phyloP scores from a whole-genome alignment of 352 stramenopile species.

The Proteromonas lacertae region DNA sequence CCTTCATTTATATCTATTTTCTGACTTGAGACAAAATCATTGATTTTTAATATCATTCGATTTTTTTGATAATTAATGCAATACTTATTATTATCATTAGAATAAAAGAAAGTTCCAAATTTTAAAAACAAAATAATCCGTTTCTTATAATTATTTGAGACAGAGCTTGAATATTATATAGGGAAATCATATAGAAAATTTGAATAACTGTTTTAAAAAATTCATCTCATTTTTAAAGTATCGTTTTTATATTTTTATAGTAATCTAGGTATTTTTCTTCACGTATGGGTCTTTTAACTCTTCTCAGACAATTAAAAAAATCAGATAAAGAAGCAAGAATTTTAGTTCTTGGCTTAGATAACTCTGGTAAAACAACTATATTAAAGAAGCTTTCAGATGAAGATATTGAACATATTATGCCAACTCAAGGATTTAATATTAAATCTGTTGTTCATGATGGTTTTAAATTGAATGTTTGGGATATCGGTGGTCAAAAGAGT shows the following conservation, averaged over 20 bases:
- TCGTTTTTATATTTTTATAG: background rate
- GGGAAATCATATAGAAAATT: background rate
- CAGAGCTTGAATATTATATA: conserved; percentile 4
- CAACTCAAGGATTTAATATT: conserved; percentile 57
- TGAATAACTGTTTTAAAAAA: background rate
- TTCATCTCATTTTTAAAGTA: conserved; percentile 2
- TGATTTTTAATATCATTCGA: no score
- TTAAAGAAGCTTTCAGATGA: conserved; percentile 76
- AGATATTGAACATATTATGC: conserved; percentile 35
- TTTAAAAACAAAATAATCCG: no score
- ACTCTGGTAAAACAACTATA: conserved; percentile 77
- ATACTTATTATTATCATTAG: no score
- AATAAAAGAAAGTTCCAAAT: no score
- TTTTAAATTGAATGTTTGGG: conserved; percentile 90
- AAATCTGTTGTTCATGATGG: conserved; percentile 66
- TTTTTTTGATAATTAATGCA: no score
- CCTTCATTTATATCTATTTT: no score
- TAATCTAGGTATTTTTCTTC: background rate
- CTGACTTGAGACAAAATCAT: no score
- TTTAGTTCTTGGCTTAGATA: conserved; percentile 69
- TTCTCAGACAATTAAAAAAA: conserved; percentile 1
- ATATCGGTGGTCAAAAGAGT: conserved; percentile 74
- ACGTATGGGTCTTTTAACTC: background rate
- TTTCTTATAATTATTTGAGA: background rate
- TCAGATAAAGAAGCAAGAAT: conserved; percentile 59